Evolutionary conservation across 2,329 filamentous ascomycete species (phyloP), one percentile per base, ranked within the genome.

Genomic region (Aureobasidium sp.): DNA sequence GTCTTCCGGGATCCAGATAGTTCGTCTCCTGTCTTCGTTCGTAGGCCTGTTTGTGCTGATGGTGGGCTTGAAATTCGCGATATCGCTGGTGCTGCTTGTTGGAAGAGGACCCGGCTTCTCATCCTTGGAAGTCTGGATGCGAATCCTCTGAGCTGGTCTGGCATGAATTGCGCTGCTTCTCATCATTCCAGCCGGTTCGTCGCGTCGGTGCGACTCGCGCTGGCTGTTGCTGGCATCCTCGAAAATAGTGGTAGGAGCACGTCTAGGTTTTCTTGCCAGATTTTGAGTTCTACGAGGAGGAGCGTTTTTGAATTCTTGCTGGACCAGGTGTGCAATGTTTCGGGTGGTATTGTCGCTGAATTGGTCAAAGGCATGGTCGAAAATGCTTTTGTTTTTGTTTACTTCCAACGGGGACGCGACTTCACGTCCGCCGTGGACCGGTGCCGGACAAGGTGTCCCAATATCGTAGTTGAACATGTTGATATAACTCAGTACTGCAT

Each of bases 1-100:
- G 62, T 81, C 78, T 34, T 81, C 79, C 2, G 79, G 79, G 14
- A 81, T 74, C 66, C 79, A 82, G 49, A 82, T 81, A 2, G 79
- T 82, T 63, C 77, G 72, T 63, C 79, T 71, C 59, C 79, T 72
- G 20, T 78, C 74, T 66, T 78, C 79, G 56, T 67, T 66, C 22
- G 67, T 14, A 42, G 34, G 29, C 42, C 61, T 56, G 31, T 15
- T 39, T 9, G 53, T 51, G 22, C n/a, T 29, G 41, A 27, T 44
- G 25, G 36, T 44, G 17, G 47, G 39, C 17, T 62, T 49, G 34
- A 47, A 39, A 36, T 62, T 52, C 12, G 47, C 34, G 17, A 61
- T 61, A 22, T 51, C 57, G 15, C 22, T 48, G 14, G 20, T 48
- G 31, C 20, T 53, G 14, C 36, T 44, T 20, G 37, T 29, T 9